These are phyloP conservation scores for Eucalyptus camaldulensis DNA, from an alignment of 345 rosid species.

Conservation along the genomic window DNA sequence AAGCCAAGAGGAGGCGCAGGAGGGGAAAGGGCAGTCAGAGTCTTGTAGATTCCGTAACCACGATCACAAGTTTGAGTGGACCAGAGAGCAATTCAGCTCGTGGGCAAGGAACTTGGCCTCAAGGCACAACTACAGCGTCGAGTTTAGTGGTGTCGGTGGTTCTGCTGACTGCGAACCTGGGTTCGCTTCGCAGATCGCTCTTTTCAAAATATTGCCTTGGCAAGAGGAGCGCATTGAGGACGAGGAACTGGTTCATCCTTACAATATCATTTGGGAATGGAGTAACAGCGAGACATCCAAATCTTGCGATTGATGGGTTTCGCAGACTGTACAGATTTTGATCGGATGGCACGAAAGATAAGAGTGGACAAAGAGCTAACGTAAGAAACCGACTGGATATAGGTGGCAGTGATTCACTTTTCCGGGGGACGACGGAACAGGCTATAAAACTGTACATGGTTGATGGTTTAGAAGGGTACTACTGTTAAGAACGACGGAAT, in stretches of 20 bases:
- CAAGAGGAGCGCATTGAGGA: neutral
- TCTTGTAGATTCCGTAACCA: conserved; percentile 73
- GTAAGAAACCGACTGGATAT: neutral
- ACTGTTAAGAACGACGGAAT: neutral
- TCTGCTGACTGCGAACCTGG: conserved; percentile 61
- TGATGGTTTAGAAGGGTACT: neutral
- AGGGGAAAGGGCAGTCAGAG: conserved; percentile 33
- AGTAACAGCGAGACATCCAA: neutral
- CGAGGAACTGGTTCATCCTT: conserved; percentile 3
- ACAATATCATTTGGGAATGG: conserved; percentile 81
- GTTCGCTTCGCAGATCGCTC: conserved; percentile 86
- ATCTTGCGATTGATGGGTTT: neutral
- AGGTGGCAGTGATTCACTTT: neutral
- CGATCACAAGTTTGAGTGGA: conserved; percentile 99
- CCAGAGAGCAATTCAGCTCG: conserved; percentile 58
- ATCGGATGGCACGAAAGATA: neutral
- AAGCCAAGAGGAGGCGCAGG: conserved; percentile 38
- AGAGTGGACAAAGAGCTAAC: neutral
- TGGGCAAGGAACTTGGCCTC: conserved; percentile 66
- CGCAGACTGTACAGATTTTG: neutral
- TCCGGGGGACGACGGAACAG: neutral
- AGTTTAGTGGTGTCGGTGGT: conserved; percentile 92
- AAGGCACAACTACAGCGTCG: conserved; percentile 50
- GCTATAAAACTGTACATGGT: neutral
- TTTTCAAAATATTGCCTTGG: conserved; percentile 25